Percentiles rank a stretch among this genome's conserved stretches.
Evolutionary conservation across 345 rosid species (phyloP).

Genomic region (Corchorus capsularis): DNA sequence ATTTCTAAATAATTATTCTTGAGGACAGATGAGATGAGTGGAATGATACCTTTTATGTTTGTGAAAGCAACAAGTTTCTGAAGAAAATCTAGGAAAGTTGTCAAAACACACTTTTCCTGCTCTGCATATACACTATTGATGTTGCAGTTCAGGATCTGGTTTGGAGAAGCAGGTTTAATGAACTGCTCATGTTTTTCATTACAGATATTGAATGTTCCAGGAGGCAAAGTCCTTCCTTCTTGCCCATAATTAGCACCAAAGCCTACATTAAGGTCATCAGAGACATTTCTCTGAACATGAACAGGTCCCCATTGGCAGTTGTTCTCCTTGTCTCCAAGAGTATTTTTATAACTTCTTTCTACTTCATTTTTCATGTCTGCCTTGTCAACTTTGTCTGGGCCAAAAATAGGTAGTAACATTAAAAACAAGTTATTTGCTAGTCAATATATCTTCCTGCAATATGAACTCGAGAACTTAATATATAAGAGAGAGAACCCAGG

Average conservation of each 20-base stretch:
- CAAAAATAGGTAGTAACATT: background rate
- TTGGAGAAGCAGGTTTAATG: slow-evolving; percentile 22
- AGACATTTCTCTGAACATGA: slow-evolving; percentile 18
- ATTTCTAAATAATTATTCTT: background rate
- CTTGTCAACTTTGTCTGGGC: slow-evolving; percentile 20
- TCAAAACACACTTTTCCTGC: slow-evolving; percentile 48
- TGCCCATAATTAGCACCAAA: slow-evolving; percentile 16
- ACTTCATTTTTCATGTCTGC: slow-evolving; percentile 14
- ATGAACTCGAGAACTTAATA: slow-evolving; percentile 5
- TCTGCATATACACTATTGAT: slow-evolving; percentile 24
- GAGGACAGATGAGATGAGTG: background rate
- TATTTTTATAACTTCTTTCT: slow-evolving; percentile 20
- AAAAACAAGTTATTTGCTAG: background rate
- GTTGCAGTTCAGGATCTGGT: slow-evolving; percentile 18
- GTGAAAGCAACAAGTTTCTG: slow-evolving; percentile 29
- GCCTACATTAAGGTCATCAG: slow-evolving; percentile 13
- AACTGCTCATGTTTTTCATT: slow-evolving; percentile 33
- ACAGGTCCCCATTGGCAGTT: slow-evolving; percentile 6
- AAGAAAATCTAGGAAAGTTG: slow-evolving; percentile 41
- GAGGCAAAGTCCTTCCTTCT: slow-evolving; percentile 27
- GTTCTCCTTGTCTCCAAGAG: slow-evolving; percentile 17
- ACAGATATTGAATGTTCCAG: slow-evolving; percentile 34
- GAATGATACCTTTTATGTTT: slow-evolving; percentile 34
- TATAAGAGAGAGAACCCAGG: background rate
- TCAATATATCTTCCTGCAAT: slow-evolving; percentile 11